Conservation (phyloP, 352 stramenopile genomes). For the Lagenidium sp. region DNA sequence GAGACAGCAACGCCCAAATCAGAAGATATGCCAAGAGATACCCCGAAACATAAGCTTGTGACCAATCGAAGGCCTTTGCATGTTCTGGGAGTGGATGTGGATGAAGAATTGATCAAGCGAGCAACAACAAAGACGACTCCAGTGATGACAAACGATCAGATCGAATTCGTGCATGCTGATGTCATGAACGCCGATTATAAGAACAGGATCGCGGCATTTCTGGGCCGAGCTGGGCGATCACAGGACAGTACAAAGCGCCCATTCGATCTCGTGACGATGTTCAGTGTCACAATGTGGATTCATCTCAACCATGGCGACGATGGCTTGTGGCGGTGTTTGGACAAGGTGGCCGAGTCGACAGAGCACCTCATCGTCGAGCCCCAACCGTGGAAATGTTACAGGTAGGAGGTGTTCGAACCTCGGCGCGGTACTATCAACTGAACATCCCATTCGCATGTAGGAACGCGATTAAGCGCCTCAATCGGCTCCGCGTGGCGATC, state of each 20-base stretch:
- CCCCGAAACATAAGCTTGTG: too few relatives aligned
- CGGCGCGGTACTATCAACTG: neutral
- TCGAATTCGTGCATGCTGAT: constrained; percentile 51
- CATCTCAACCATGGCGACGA: constrained; percentile 82
- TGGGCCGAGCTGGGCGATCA: constrained; percentile 27
- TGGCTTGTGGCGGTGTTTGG: constrained; percentile 63
- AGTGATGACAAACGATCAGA: constrained; percentile 15
- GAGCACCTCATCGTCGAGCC: constrained; percentile 71
- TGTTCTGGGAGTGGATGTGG: constrained; percentile 66
- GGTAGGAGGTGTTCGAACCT: constrained; percentile 19
- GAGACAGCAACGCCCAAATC: neutral
- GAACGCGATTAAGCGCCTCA: constrained; percentile 62
- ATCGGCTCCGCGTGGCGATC: constrained; percentile 31
- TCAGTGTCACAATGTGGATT: constrained; percentile 87
- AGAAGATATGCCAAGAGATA: too few relatives aligned
- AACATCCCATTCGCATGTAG: constrained; percentile 10
- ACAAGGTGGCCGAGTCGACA: constrained; percentile 45
- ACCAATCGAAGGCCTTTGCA: constrained; percentile 28
- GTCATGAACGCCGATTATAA: constrained; percentile 41
- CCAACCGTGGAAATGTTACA: constrained; percentile 83
- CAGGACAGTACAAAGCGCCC: neutral
- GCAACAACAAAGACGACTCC: constrained; percentile 32
- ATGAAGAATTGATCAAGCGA: constrained; percentile 51
- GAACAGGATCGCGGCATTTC: constrained; percentile 28
- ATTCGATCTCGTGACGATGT: constrained; percentile 71